Conservation (phyloP, 1,284 basidiomycete species). For the Macrocystidia cucumis region DNA sequence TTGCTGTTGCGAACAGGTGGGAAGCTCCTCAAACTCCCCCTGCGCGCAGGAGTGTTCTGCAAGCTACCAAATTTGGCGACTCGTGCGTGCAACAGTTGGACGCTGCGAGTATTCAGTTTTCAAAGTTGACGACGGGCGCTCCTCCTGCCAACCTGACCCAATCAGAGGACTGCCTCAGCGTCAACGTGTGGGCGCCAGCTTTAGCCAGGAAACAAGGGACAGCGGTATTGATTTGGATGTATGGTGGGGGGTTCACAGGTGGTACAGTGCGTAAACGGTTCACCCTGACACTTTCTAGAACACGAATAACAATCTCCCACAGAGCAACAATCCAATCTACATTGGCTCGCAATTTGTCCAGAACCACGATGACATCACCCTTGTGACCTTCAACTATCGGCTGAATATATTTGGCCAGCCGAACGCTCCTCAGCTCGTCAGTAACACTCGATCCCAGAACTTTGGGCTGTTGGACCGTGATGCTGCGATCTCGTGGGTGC, state of each 20-base stretch:
- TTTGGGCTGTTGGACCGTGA: constrained; percentile 24
- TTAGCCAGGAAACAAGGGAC: constrained; percentile 21
- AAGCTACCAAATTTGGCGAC: background rate
- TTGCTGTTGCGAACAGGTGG: constrained; percentile 3
- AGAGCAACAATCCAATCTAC: constrained; percentile 22
- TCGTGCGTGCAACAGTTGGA: constrained; percentile 2
- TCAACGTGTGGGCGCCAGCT: constrained; percentile 26
- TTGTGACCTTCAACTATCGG: constrained; percentile 28
- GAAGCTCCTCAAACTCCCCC: constrained; percentile 1
- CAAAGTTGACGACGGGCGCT: too few relatives aligned
- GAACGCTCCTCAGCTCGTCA: constrained; percentile 22
- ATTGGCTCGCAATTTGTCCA: constrained; percentile 22
- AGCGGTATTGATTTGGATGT: constrained; percentile 27
- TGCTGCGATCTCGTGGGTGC: constrained; percentile 25
- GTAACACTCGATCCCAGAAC: constrained; percentile 17
- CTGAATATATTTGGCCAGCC: constrained; percentile 27
- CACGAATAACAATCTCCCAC: background rate
- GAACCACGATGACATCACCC: constrained; percentile 23
- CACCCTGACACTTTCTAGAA: background rate
- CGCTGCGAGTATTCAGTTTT: too few relatives aligned
- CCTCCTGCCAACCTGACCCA: too few relatives aligned
- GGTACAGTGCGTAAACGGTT: constrained; percentile 21
- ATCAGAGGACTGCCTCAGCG: constrained; percentile 21
- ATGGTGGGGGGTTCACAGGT: constrained; percentile 24
- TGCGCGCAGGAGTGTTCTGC: background rate